A percentile compares a stretch with the other conserved stretches of the same genome.
phyloP scores from a whole-genome alignment of 1,284 basidiomycete genomes.

The Coriolopsis trogii region DNA sequence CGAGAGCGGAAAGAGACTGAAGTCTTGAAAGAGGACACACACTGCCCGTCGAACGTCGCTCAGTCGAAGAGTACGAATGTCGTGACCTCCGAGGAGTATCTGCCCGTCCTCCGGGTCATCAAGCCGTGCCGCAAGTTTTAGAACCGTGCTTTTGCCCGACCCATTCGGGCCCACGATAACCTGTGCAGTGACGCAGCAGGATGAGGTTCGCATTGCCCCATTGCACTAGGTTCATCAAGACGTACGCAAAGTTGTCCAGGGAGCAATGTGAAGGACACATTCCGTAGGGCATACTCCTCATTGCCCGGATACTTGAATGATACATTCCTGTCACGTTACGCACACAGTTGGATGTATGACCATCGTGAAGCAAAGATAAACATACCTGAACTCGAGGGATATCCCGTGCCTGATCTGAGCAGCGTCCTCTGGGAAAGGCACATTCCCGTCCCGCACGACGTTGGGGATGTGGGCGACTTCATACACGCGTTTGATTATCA shows the following conservation, averaged over 20 bases:
- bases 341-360: neutral
- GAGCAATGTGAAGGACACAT: conserved; percentile 70
- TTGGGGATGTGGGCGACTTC: conserved; percentile 67
- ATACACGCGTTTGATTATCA: conserved; percentile 48
- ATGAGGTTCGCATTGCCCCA: neutral
- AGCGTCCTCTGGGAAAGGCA: conserved; percentile 65
- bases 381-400: conserved; percentile 66
- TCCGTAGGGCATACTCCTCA: conserved; percentile 54
- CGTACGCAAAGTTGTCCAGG: conserved; percentile 77
- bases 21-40: conserved; percentile 78
- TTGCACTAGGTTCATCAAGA: too few relatives aligned
- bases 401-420: conserved; percentile 56
- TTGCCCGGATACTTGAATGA: conserved; percentile 72
- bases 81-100: conserved; percentile 64
- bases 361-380: too few relatives aligned
- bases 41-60: conserved; percentile 62
- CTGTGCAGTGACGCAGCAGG: conserved; percentile 38
- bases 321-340: conserved; percentile 72
- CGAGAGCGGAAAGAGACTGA: conserved; percentile 73
- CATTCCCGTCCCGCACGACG: conserved; percentile 53
- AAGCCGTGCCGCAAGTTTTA: conserved; percentile 62
- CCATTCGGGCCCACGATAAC: conserved; percentile 79
- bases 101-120: conserved; percentile 71
- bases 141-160: conserved; percentile 76
- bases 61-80: conserved; percentile 63